Conservation (phyloP, 2,329 filamentous ascomycete genomes). For the Curvularia eragrostidis region DNA sequence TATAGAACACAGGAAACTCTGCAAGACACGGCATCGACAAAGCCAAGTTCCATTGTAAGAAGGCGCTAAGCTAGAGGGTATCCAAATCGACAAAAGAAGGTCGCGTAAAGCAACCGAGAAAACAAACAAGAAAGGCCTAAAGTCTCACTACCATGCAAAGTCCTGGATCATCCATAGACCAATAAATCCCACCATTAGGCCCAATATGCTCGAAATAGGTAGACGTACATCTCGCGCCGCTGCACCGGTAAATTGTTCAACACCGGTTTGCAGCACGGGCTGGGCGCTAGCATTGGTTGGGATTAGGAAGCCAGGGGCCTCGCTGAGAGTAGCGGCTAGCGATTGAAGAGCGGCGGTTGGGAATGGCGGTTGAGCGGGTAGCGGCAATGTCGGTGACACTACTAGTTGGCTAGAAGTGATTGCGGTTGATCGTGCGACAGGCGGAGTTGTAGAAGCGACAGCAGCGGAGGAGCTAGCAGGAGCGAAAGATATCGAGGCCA, state of each 20-base stretch:
- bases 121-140: background rate
- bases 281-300: slow-evolving; percentile 9
- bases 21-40: background rate
- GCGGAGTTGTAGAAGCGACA: background rate
- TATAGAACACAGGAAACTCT: too few relatives aligned
- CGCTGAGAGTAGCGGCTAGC: slow-evolving; percentile 11
- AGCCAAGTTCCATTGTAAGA: background rate
- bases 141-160: background rate
- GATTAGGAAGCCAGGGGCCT: slow-evolving; percentile 5
- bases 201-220: background rate
- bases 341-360: background rate
- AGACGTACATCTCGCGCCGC: background rate
- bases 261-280: slow-evolving; percentile 1
- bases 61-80: background rate
- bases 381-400: background rate
- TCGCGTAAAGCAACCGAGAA: background rate
- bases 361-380: background rate
- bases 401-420: background rate
- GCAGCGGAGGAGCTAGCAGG: background rate
- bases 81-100: background rate
- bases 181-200: background rate
- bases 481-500: background rate
- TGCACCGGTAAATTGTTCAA: slow-evolving; percentile 10
- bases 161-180: background rate
- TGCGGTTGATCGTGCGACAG: background rate